Conservation (phyloP, 108 stramenopile genomes). For the Cyclotella choctawhatcheeana region DNA sequence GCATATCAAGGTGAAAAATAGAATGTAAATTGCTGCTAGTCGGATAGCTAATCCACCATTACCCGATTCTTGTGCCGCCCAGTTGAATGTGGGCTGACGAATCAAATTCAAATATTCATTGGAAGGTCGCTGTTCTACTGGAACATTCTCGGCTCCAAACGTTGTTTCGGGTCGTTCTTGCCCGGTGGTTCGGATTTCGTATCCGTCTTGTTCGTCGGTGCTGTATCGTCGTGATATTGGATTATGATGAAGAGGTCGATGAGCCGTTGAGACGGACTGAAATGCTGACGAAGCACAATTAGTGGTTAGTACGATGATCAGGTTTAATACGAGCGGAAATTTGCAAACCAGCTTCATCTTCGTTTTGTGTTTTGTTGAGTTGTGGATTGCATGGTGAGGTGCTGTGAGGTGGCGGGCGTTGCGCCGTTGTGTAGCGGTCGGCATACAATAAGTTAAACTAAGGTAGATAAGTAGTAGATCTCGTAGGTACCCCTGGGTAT, state of each 20-base stretch:
- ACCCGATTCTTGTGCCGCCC: slow-evolving; percentile 70
- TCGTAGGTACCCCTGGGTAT: no score
- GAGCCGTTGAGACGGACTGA: not conserved
- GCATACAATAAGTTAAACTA: no score
- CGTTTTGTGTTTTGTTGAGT: no score
- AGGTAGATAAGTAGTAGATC: no score
- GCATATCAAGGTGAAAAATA: slow-evolving; percentile 57
- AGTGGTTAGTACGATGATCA: not conserved
- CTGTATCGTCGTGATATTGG: not conserved
- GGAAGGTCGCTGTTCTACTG: slow-evolving; percentile 76
- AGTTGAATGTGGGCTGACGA: slow-evolving; percentile 73
- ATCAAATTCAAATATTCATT: slow-evolving; percentile 85
- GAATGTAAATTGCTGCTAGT: slow-evolving; percentile 56
- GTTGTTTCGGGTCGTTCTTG: slow-evolving; percentile 56
- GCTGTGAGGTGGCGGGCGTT: no score
- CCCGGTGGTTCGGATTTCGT: slow-evolving; percentile 27
- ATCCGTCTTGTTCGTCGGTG: slow-evolving; percentile 33
- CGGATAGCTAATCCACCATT: slow-evolving; percentile 44
- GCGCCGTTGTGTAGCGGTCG: no score
- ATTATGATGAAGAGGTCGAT: not conserved
- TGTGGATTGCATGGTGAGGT: no score
- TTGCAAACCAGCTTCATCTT: not conserved
- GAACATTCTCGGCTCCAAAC: slow-evolving; percentile 86
- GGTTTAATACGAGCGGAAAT: no score
- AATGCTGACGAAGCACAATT: not conserved